These are phyloP conservation scores for Neonectria faginata DNA, from an alignment of 2,329 filamentous ascomycete species.

Conservation along the genomic window DNA sequence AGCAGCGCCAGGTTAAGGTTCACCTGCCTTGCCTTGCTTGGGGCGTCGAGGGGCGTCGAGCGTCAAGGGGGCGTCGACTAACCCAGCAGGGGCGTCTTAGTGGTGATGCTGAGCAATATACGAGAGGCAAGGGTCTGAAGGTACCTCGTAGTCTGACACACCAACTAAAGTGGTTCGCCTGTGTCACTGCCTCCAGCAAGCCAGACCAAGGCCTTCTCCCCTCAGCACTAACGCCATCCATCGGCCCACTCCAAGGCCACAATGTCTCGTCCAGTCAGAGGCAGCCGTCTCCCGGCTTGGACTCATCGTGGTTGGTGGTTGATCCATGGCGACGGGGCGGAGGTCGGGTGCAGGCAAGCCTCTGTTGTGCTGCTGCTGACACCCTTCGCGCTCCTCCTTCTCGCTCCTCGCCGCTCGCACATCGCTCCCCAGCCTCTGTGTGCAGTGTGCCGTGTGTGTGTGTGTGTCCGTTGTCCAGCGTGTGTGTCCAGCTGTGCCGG, in stretches of 20 bases:
- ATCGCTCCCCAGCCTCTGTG: slow-evolving; percentile 17
- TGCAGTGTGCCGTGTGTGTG: not conserved
- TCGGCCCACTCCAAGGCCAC: slow-evolving; percentile 45
- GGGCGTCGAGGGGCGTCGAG: slow-evolving; percentile 26
- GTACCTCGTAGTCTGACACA: slow-evolving; percentile 58
- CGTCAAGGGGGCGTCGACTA: slow-evolving; percentile 45
- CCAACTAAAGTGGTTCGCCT: slow-evolving; percentile 56
- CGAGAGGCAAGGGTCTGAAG: slow-evolving; percentile 57
- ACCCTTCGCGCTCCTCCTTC: slow-evolving; percentile 29
- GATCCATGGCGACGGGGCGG: slow-evolving; percentile 33
- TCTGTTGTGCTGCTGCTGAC: slow-evolving; percentile 45
- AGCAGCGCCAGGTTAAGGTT: slow-evolving; percentile 46
- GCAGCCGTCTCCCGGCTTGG: not conserved
- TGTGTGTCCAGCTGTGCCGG: slow-evolving; percentile 18
- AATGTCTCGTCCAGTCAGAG: slow-evolving; percentile 38
- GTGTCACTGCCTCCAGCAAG: slow-evolving; percentile 37
- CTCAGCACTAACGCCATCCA: slow-evolving; percentile 50
- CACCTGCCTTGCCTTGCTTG: slow-evolving; percentile 43
- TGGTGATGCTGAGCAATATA: slow-evolving; percentile 64
- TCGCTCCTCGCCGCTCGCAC: not conserved
- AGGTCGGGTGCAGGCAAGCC: slow-evolving; percentile 23
- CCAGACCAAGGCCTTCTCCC: slow-evolving; percentile 18
- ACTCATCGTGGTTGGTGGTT: slow-evolving; percentile 22
- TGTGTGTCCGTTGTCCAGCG: not conserved
- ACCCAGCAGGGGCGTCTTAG: slow-evolving; percentile 45